Percentiles rank a stretch among this genome's conserved stretches.
Evolutionary conservation across 805 yeast species (phyloP).

Genomic region (Ogataea zsoltii): DNA sequence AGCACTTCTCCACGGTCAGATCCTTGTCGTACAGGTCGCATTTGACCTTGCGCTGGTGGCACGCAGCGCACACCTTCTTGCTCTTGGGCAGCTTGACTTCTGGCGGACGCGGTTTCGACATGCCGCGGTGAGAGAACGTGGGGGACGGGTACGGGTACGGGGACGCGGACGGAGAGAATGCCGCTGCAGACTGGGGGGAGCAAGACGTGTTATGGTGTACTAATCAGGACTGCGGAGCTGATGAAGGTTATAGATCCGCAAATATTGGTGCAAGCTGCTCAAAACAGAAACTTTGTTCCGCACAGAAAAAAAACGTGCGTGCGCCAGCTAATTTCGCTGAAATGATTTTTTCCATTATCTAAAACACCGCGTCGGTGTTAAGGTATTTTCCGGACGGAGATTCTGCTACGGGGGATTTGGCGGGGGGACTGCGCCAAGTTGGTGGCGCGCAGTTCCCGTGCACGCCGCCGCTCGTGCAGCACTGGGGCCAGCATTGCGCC

Average conservation of each 20-base stretch:
- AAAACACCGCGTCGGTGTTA: neutral
- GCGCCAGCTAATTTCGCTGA: neutral
- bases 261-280: neutral
- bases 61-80: constrained; percentile 65
- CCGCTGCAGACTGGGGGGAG: too few relatives aligned
- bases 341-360: constrained; percentile 5
- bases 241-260: neutral
- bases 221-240: too few relatives aligned
- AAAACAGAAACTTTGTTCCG: constrained; percentile 6
- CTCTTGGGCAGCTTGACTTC: constrained; percentile 53
- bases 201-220: too few relatives aligned
- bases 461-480: neutral
- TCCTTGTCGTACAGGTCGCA: constrained; percentile 55
- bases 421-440: too few relatives aligned
- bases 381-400: neutral
- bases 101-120: neutral
- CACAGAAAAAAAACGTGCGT: neutral
- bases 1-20: constrained; percentile 46
- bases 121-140: neutral
- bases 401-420: too few relatives aligned
- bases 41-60: constrained; percentile 69
- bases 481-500: too few relatives aligned
- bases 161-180: too few relatives aligned
- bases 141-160: neutral
- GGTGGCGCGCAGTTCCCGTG: too few relatives aligned